Base-by-base conservation (phyloP, 192 early-diverging fungal species). In the Coemansia sp. region DNA sequence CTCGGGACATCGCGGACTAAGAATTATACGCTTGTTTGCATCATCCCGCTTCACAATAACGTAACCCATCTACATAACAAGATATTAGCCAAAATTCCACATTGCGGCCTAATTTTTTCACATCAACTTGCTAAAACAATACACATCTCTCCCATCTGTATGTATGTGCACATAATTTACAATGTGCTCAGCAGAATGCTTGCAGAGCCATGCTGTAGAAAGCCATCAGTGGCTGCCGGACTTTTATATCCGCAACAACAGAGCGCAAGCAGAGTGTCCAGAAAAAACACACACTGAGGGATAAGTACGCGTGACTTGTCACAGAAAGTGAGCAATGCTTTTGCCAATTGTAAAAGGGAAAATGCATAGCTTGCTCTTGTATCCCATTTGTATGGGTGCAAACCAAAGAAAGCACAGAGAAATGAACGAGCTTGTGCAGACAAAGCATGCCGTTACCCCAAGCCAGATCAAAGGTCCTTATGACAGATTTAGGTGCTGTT, bases 41-140 rank as follows among this genome's bases (percentile, higher is more conserved):
- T 70, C 68, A 63, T 78, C 68, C 18, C 74, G 64, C 57, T 70
- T 78, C 21, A 70, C 74, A 35, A 78, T 55, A 9, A 78, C 63
- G 35, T 70, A 78, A 6, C 74, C 74, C 50, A 78, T 65, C 74
- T 78, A 78, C 33, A 44, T 19, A 5, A 26, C 13, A 50, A 36
- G 19, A 50, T 30, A 50, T 33, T 38, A 15, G 23, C 14, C 14
- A 33, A 13, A 19, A 36, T 26, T 36, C n/a, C 13, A 9, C 6
- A 31, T 53, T 20, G 36, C 37, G 45, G 3, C 41, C 7, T 11
- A 39, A 37, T 9, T 28, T 2, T 23, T 55, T 55, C 13, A 6
- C 46, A 14, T 6, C 46, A 30, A 28, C 23, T 21, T 28, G 46
- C 23, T 12, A 28, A 26, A 26, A 50, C 48, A 50, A 50, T 50